Base-by-base conservation (phyloP, 495 filamentous ascomycete genomes). In the Penicillium cosmopolitanum region DNA sequence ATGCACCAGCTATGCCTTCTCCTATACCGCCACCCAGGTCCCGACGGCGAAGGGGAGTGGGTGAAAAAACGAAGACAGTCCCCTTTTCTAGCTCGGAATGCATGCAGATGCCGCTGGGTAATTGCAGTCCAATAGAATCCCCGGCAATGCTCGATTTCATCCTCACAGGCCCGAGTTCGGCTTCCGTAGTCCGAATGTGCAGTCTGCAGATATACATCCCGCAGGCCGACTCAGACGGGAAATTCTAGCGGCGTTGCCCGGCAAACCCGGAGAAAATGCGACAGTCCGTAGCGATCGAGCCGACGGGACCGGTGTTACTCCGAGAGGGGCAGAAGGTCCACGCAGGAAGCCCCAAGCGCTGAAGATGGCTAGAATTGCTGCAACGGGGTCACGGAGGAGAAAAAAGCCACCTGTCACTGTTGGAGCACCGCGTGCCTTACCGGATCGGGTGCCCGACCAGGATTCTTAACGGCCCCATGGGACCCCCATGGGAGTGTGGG, bases 371-470 rank as follows among this genome's bases (percentile, higher is more conserved):
- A 47, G 42, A 38, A 40, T 42, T 44, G 42, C 42, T 44, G 42
- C n/a, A 44, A 44, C 42, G 42, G 42, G n/a, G n/a, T 1, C 0
- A 16, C 42, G 42, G 42, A 44, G 16, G n/a, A 7, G n/a, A 44
- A 44, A 38, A 44, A 44, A 44, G 42, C 42, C 42, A 44, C 42
- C 42, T 44, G 42, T 44, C 42, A 7, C 16, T n/a, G 42, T 44
- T 2, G 15, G 15, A 9, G 16, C n/a, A 44, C n/a, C 42, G 15
- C 16, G 16, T 44, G 25, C 61, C 53, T 56, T 35, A 23, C 62
- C 53, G 1, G 35, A 57, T 64, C 11, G 43, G 50, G 62, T 57
- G 57, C 57, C 62, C 62, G 62, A 64, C 52, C 33, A 16, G 19
- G 46, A 5, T 48, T 19, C 23, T 19, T 19, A 8, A 25, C 16